These are phyloP conservation scores for Acanthamoeba sp. DNA, from an alignment of 208 protist genomes.

Conservation along the genomic window DNA sequence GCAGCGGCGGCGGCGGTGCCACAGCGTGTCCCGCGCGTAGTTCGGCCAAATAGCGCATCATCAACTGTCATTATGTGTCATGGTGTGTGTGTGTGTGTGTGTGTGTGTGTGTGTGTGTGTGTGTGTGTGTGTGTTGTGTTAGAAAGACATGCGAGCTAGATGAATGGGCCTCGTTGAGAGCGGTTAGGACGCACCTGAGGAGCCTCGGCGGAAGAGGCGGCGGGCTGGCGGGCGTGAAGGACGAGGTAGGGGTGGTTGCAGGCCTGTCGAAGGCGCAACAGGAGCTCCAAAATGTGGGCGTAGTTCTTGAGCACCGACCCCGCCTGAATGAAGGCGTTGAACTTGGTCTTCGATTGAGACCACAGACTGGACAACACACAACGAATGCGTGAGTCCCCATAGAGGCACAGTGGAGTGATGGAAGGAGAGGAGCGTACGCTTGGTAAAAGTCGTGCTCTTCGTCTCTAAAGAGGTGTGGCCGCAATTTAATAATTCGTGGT, in stretches of 20 bases:
- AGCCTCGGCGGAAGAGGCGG: background rate
- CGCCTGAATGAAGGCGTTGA: conserved; percentile 81
- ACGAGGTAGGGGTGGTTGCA: conserved; percentile 88
- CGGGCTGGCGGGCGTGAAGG: background rate
- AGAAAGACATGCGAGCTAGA: too few relatives aligned
- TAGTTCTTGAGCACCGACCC: conserved; percentile 88
- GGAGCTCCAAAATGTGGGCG: conserved; percentile 86
- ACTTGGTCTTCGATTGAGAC: conserved; percentile 84
- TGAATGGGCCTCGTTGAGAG: too few relatives aligned
- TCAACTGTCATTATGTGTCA: background rate
- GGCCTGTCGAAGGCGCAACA: conserved; percentile 88
- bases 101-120: too few relatives aligned
- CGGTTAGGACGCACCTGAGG: background rate
- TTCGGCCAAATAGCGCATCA: conserved; percentile 61
- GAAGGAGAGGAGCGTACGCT: too few relatives aligned
- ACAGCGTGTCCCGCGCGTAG: background rate
- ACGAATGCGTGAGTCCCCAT: too few relatives aligned
- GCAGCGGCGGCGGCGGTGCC: background rate
- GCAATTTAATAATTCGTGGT: conserved; percentile 69
- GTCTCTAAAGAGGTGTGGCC: conserved; percentile 67
- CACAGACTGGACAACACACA: conserved; percentile 69
- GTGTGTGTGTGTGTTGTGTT: too few relatives aligned
- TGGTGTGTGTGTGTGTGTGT: too few relatives aligned
- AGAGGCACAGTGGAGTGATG: too few relatives aligned
- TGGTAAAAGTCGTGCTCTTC: conserved; percentile 82